Conservation (phyloP, 192 early-diverging fungal genomes). For the Chytriomyces sp. region DNA sequence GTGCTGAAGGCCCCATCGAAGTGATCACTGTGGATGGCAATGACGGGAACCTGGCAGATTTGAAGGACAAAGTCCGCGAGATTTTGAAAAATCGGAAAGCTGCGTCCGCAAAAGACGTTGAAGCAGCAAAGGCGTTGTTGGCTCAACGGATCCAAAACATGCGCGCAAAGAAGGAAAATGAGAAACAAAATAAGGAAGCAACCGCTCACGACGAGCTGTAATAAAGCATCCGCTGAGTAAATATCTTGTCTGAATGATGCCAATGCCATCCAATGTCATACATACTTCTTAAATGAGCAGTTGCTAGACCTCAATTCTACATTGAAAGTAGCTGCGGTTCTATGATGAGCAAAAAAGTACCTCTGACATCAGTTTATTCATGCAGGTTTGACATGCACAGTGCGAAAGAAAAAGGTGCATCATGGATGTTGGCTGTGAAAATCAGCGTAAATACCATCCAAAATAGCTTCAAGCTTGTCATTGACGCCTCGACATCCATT, state of each 20-base stretch:
- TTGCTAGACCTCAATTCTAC: too few relatives aligned
- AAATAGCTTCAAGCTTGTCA: slow-evolving; percentile 44
- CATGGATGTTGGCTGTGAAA: too few relatives aligned
- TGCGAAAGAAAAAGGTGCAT: too few relatives aligned
- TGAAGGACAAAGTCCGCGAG: background rate
- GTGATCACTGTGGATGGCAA: background rate
- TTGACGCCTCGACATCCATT: slow-evolving; percentile 56
- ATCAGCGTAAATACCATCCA: slow-evolving; percentile 51
- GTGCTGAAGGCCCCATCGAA: background rate
- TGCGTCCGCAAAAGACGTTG: background rate
- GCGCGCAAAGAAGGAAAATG: background rate
- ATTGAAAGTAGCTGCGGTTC: too few relatives aligned
- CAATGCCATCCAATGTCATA: too few relatives aligned
- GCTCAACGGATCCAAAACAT: background rate
- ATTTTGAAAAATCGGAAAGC: background rate
- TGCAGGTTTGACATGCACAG: too few relatives aligned
- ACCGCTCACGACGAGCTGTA: too few relatives aligned
- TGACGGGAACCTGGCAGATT: background rate
- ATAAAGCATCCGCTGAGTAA: too few relatives aligned
- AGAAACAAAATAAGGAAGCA: background rate
- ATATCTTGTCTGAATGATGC: too few relatives aligned
- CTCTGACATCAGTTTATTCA: too few relatives aligned
- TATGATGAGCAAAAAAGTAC: too few relatives aligned
- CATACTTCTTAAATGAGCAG: too few relatives aligned
- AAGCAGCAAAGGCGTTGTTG: background rate